phyloP scores from a whole-genome alignment of 306 rosid genomes.

The Vicia villosa region DNA sequence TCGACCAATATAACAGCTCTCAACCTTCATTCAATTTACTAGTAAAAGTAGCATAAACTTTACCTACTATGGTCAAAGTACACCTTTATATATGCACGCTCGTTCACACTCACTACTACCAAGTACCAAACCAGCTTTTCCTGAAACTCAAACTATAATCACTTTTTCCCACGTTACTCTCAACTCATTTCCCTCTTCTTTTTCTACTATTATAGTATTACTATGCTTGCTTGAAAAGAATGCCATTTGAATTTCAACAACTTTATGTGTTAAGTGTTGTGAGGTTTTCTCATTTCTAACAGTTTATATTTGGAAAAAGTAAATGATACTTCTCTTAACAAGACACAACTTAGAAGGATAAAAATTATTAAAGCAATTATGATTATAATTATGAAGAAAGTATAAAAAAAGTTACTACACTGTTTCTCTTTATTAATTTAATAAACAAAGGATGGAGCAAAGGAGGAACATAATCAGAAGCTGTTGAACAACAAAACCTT shows the following conservation, averaged over 20 bases:
- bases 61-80: not conserved
- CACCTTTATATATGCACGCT: conserved; percentile 12
- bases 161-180: conserved; percentile 10
- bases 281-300: not conserved
- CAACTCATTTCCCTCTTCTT: not conserved
- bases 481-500: conserved; percentile 43
- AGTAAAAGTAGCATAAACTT: not conserved
- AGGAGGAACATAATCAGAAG: conserved; percentile 40
- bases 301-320: not conserved
- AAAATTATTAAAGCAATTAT: conserved; percentile 15
- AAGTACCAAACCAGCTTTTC: not conserved
- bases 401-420: conserved; percentile 34
- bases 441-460: conserved; percentile 51
- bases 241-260: not conserved
- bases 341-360: not conserved
- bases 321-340: not conserved
- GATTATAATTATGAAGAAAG: conserved; percentile 9
- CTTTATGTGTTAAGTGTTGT: not conserved
- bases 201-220: not conserved
- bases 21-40: not conserved
- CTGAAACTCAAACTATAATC: not conserved
- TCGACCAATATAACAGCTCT: not conserved
- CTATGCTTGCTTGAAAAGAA: not conserved
- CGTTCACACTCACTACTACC: not conserved
- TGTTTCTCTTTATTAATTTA: conserved; percentile 49